Evolutionary conservation across 2,329 filamentous ascomycete species (phyloP).

Genomic region (Pseudopithomyces chartarum): DNA sequence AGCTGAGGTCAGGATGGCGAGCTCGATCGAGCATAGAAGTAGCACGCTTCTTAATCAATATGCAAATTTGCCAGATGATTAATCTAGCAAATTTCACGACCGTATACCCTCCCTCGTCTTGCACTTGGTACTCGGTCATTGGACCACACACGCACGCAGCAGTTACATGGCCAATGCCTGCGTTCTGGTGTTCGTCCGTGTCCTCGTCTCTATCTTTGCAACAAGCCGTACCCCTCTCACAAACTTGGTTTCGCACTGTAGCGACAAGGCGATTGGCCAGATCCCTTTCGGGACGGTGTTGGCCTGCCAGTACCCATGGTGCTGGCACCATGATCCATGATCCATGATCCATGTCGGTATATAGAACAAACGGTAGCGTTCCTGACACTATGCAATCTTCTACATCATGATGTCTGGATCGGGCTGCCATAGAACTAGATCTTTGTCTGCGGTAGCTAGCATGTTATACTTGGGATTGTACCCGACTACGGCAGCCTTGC

Average conservation of each 20-base stretch:
- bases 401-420: slow-evolving; percentile 50
- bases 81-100: background rate
- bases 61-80: background rate
- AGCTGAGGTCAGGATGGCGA: too few species aligned
- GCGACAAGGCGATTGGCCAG: too few species aligned
- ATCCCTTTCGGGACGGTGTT: too few species aligned
- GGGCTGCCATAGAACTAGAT: slow-evolving; percentile 60
- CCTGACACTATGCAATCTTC: slow-evolving; percentile 5
- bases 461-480: slow-evolving; percentile 94
- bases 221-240: background rate
- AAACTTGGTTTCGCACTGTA: too few species aligned
- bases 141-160: too few species aligned
- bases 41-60: background rate
- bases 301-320: background rate
- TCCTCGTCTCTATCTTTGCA: too few species aligned
- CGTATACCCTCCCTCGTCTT: too few species aligned
- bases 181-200: too few species aligned
- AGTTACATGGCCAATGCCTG: too few species aligned
- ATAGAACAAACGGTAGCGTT: background rate
- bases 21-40: too few species aligned
- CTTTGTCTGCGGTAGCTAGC: slow-evolving; percentile 86
- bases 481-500: slow-evolving; percentile 74
- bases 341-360: background rate
- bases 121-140: too few species aligned
- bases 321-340: background rate